Conservation (phyloP, 306 rosid genomes). For the Dalbergia cultrata region DNA sequence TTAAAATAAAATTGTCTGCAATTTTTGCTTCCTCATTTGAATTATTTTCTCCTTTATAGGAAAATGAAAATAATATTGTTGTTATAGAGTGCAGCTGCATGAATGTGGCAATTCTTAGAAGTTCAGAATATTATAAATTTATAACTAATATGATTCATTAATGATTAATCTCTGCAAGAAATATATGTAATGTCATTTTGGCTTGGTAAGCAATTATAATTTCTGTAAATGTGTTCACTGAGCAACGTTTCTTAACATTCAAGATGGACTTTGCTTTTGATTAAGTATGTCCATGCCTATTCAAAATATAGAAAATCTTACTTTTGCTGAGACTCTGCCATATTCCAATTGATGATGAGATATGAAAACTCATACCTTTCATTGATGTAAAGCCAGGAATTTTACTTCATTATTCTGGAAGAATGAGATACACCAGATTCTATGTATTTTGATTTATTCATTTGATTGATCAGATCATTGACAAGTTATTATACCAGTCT, state of each 20-base stretch:
- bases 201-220: neutral
- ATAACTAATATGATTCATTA: neutral
- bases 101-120: neutral
- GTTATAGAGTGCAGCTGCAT: neutral
- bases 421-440: neutral
- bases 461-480: neutral
- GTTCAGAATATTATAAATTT: neutral
- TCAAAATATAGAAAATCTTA: neutral
- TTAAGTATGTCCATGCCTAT: neutral
- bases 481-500: neutral
- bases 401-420: slow-evolving; percentile 14
- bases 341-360: neutral
- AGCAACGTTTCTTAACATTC: neutral
- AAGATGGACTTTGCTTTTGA: slow-evolving; percentile 17
- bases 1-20: slow-evolving; percentile 16
- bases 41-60: neutral
- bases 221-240: slow-evolving; percentile 2
- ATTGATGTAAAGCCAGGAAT: slow-evolving; percentile 12
- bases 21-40: neutral
- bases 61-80: neutral
- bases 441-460: neutral
- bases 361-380: slow-evolving; percentile 5
- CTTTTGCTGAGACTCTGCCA: neutral
- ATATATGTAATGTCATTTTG: neutral
- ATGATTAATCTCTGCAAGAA: neutral